phyloP scores from a whole-genome alignment of 768 basidiomycete species.

The Mycena crocata region DNA sequence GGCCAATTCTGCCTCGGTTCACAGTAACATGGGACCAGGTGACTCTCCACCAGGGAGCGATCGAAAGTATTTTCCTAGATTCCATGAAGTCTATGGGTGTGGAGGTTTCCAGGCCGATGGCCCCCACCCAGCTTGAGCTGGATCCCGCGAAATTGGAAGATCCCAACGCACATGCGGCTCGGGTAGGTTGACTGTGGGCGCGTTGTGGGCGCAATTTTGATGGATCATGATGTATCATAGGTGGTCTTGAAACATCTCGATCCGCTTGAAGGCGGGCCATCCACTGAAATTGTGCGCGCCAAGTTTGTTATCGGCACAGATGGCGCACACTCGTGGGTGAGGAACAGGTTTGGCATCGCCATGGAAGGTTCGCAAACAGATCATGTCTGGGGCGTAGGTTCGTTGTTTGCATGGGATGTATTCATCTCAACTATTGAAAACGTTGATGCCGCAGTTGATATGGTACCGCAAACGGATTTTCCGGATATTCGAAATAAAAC shows the following conservation, averaged over 20 bases:
- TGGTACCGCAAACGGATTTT: constrained; percentile 77
- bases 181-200: constrained; percentile 40
- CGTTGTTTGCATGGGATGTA: background rate
- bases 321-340: constrained; percentile 88
- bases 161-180: constrained; percentile 50
- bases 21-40: constrained; percentile 45
- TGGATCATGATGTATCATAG: constrained; percentile 38
- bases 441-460: constrained; percentile 56
- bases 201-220: background rate
- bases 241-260: constrained; percentile 58
- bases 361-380: constrained; percentile 87
- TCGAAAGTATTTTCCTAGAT: constrained; percentile 69
- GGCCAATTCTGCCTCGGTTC: background rate
- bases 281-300: constrained; percentile 70
- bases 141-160: constrained; percentile 57
- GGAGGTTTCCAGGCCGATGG: constrained; percentile 61
- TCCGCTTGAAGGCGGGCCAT: constrained; percentile 44
- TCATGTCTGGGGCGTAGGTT: constrained; percentile 81
- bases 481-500: constrained; percentile 78
- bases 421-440: background rate
- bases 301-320: constrained; percentile 85
- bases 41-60: constrained; percentile 73
- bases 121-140: constrained; percentile 62
- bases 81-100: constrained; percentile 62
- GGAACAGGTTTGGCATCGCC: constrained; percentile 69